Evolutionary conservation across 805 yeast species (phyloP).

Genomic region (Zygotorulaspora florentina): DNA sequence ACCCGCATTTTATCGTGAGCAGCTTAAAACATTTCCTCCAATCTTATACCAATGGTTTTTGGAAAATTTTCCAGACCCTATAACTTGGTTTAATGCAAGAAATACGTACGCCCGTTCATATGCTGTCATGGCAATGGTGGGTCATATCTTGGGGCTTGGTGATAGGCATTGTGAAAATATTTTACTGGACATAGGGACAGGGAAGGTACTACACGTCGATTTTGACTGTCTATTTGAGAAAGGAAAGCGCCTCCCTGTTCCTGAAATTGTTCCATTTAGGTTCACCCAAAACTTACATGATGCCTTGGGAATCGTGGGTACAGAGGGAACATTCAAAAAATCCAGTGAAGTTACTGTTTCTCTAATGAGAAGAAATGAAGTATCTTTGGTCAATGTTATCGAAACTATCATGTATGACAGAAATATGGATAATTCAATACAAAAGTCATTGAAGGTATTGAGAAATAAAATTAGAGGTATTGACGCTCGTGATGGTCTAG

Average conservation of each 20-base stretch:
- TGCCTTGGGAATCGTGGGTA: slow-evolving; percentile 82
- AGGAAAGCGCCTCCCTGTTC: slow-evolving; percentile 64
- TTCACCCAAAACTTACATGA: slow-evolving; percentile 83
- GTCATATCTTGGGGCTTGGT: slow-evolving; percentile 89
- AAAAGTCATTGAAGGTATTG: slow-evolving; percentile 64
- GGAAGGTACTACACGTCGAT: slow-evolving; percentile 87
- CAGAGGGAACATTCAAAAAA: slow-evolving; percentile 84
- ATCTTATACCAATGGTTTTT: slow-evolving; percentile 84
- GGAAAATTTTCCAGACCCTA: slow-evolving; percentile 85
- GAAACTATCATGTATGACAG: slow-evolving; percentile 86
- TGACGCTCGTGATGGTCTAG: slow-evolving; percentile 72
- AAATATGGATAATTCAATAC: slow-evolving; percentile 51
- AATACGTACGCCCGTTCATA: slow-evolving; percentile 69
- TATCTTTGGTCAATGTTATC: slow-evolving; percentile 79
- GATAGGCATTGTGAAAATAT: slow-evolving; percentile 96
- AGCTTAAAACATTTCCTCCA: slow-evolving; percentile 47
- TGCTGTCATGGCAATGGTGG: slow-evolving; percentile 97
- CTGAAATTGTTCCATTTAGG: slow-evolving; percentile 93
- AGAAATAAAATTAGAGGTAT: slow-evolving; percentile 82
- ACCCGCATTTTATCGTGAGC: slow-evolving; percentile 26
- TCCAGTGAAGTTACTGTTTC: slow-evolving; percentile 80
- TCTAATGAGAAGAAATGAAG: slow-evolving; percentile 72
- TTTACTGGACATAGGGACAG: slow-evolving; percentile 64
- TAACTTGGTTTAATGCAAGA: slow-evolving; percentile 78
- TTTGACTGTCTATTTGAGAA: slow-evolving; percentile 95